phyloP scores from a whole-genome alignment of 306 rosid species.

The Citrullus amarus region DNA sequence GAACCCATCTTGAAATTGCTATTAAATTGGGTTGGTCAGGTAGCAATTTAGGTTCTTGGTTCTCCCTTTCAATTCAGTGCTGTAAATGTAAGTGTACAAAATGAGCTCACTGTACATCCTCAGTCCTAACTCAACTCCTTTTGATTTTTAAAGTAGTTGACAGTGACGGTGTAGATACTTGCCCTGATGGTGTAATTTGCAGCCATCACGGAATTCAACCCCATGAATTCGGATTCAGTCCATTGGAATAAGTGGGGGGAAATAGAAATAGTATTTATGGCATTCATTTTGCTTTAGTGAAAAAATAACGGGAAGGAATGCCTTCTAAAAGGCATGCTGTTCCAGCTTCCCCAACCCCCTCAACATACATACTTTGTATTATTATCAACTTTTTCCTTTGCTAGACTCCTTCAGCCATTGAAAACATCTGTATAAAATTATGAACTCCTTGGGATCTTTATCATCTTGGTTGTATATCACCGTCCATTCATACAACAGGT shows the following conservation, averaged over 20 bases:
- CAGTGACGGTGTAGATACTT: background rate
- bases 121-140: background rate
- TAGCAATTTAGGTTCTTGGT: constrained; percentile 6
- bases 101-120: constrained; percentile 10
- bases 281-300: background rate
- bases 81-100: constrained; percentile 8
- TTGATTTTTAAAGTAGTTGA: background rate
- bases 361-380: background rate
- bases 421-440: background rate
- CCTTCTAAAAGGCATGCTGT: background rate
- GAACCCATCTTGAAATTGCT: constrained; percentile 25
- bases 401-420: background rate
- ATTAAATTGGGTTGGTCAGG: background rate
- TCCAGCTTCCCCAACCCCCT: background rate
- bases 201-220: background rate
- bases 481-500: background rate
- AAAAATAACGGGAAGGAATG: background rate
- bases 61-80: background rate
- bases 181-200: constrained; percentile 1
- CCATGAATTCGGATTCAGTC: background rate
- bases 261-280: background rate
- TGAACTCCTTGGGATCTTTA: background rate
- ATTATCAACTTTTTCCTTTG: background rate
- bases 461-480: background rate
- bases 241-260: background rate